A percentile compares a stretch with the other conserved stretches of the same genome.
phyloP scores from a whole-genome alignment of 441 rosid genomes.

The Pelargonium hybrid region DNA sequence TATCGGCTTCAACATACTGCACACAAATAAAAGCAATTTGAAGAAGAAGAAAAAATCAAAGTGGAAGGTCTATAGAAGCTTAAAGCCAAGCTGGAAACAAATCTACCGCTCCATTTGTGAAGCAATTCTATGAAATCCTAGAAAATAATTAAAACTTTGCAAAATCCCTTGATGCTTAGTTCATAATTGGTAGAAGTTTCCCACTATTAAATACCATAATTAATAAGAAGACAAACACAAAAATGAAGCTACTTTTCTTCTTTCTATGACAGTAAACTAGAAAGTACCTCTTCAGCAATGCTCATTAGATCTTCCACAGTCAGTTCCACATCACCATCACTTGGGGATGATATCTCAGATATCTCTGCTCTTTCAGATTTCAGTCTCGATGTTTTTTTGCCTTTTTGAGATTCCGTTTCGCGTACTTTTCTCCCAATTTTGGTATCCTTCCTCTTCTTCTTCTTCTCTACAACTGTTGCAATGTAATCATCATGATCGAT shows the following conservation, averaged over 20 bases:
- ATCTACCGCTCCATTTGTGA: background rate
- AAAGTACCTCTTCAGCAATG: background rate
- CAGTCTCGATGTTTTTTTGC: background rate
- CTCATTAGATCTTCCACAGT: constrained; percentile 6
- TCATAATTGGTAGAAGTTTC: too few relatives aligned
- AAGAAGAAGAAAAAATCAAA: background rate
- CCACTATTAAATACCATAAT: background rate
- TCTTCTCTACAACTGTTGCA: background rate
- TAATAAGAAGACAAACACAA: background rate
- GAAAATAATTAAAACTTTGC: background rate
- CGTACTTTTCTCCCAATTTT: background rate
- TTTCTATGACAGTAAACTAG: background rate
- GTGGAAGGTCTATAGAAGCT: background rate
- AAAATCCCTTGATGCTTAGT: too few relatives aligned
- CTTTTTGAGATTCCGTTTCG: background rate
- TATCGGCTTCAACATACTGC: constrained; percentile 32
- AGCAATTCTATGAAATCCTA: background rate
- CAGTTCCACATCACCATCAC: background rate
- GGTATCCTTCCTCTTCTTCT: background rate
- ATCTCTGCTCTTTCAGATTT: background rate
- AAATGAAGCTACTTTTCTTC: background rate
- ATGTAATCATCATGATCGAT: background rate
- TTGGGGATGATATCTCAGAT: background rate
- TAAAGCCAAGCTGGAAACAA: background rate
- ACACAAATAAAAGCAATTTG: constrained; percentile 10